Percentiles rank a stretch among this genome's conserved stretches.
These are phyloP conservation scores for Brassica nigra DNA, from an alignment of 345 rosid genomes.

Conservation along the genomic window DNA sequence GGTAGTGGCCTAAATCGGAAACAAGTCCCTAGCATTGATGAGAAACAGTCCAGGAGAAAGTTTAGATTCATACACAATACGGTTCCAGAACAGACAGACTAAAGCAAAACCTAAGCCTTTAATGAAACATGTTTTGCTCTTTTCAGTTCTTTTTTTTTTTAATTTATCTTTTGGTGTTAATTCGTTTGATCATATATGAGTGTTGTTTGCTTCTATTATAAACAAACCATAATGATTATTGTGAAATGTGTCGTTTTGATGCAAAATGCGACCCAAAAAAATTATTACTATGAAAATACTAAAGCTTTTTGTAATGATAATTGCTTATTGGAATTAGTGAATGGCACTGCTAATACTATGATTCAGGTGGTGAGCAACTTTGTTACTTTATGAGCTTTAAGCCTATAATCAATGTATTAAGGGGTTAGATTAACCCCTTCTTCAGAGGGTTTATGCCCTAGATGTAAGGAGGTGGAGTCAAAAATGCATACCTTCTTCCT, in stretches of 20 bases:
- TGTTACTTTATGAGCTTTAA: neutral
- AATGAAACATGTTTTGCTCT: slow-evolving; percentile 29
- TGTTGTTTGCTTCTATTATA: slow-evolving; percentile 25
- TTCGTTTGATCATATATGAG: slow-evolving; percentile 24
- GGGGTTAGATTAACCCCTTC: slow-evolving; percentile 18
- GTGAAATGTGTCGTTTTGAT: neutral
- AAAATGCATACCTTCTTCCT: too few relatives aligned
- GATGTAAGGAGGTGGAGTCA: too few relatives aligned
- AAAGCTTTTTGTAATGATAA: slow-evolving; percentile 26
- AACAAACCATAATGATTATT: slow-evolving; percentile 13
- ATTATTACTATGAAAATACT: neutral
- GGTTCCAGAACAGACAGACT: slow-evolving; percentile 65
- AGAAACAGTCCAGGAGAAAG: slow-evolving; percentile 64
- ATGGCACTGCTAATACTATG: slow-evolving; percentile 17
- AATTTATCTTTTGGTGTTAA: neutral
- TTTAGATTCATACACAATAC: slow-evolving; percentile 79
- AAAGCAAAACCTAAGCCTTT: slow-evolving; percentile 57
- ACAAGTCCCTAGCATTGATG: slow-evolving; percentile 54
- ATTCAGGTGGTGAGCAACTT: slow-evolving; percentile 12
- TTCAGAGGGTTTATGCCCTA: too few relatives aligned
- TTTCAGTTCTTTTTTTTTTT: neutral
- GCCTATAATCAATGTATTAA: neutral
- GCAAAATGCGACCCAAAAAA: neutral
- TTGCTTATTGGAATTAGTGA: slow-evolving; percentile 29
- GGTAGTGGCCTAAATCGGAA: slow-evolving; percentile 72